Percentiles rank a stretch among this genome's conserved stretches.
These are phyloP conservation scores for Rhizopogon vesiculosus DNA, from an alignment of 768 basidiomycete genomes.

Conservation along the genomic window DNA sequence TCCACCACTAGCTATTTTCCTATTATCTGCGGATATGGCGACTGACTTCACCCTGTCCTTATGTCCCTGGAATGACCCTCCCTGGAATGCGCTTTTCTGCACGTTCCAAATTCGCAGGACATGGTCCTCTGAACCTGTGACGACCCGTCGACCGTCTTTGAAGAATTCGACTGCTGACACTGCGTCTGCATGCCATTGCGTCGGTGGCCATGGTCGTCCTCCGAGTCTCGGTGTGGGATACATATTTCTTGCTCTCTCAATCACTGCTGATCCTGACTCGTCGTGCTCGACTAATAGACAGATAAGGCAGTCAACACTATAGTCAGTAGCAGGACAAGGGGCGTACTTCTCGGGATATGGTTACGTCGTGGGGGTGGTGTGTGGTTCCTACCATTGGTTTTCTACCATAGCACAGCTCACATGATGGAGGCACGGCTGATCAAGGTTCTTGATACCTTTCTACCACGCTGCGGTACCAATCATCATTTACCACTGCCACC, in stretches of 20 bases:
- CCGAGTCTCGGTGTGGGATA: too few species aligned
- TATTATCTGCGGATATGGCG: slow-evolving; percentile 27
- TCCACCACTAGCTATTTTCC: slow-evolving; percentile 26
- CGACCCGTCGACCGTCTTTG: slow-evolving; percentile 19
- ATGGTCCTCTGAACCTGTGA: slow-evolving; percentile 24
- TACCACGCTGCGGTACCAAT: neutral
- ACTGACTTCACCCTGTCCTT: slow-evolving; percentile 25
- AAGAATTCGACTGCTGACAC: slow-evolving; percentile 26
- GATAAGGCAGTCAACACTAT: neutral
- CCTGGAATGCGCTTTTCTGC: slow-evolving; percentile 13
- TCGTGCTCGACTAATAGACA: neutral
- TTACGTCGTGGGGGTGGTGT: neutral
- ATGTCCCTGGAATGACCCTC: slow-evolving; percentile 25
- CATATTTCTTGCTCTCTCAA: neutral
- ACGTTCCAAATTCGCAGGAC: slow-evolving; percentile 24
- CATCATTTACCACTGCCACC: neutral
- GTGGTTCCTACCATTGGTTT: neutral
- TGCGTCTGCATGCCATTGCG: slow-evolving; percentile 20
- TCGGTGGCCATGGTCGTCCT: neutral
- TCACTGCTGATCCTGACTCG: neutral
- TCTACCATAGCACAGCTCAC: neutral
- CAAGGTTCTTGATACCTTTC: neutral
- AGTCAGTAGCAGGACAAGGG: neutral
- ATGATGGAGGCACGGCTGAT: neutral
- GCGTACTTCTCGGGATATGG: neutral